phyloP scores from a whole-genome alignment of 805 yeast genomes.

The Vanderwaltozyma polyspora region DNA sequence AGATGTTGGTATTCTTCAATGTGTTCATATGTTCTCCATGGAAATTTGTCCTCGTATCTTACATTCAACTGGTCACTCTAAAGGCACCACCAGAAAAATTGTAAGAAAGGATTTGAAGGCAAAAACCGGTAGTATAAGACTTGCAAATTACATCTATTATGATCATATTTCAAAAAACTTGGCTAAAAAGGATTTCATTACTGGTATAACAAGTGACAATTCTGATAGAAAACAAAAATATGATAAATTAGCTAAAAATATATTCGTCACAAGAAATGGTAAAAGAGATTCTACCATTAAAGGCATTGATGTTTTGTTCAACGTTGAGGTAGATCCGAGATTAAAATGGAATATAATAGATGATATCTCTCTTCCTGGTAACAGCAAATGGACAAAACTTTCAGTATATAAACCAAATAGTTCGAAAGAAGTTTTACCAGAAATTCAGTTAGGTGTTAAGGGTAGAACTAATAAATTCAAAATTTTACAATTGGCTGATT shows the following conservation, averaged over 20 bases:
- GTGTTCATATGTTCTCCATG: neutral
- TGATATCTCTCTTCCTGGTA: neutral
- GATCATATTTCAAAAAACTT: neutral
- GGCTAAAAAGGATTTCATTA: neutral
- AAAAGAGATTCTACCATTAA: neutral
- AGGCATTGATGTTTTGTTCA: neutral
- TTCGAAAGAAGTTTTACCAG: too few species aligned
- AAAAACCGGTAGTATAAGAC: neutral
- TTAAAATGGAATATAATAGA: neutral
- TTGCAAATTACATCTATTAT: neutral
- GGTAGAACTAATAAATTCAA: slow-evolving; percentile 41
- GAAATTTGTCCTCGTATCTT: neutral
- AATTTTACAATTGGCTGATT: slow-evolving; percentile 81
- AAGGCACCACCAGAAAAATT: neutral
- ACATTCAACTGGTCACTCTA: neutral
- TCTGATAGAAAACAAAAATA: neutral
- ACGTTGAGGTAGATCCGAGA: neutral
- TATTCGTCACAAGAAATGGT: neutral
- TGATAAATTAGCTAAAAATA: neutral
- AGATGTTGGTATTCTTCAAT: slow-evolving; percentile 1
- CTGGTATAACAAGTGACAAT: neutral
- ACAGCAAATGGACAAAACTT: neutral
- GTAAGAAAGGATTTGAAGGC: slow-evolving; percentile 1
- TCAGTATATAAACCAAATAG: neutral
- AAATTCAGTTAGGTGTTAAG: too few species aligned